Conservation (phyloP, 2,329 filamentous ascomycete genomes). For the Aspergillus sp. region DNA sequence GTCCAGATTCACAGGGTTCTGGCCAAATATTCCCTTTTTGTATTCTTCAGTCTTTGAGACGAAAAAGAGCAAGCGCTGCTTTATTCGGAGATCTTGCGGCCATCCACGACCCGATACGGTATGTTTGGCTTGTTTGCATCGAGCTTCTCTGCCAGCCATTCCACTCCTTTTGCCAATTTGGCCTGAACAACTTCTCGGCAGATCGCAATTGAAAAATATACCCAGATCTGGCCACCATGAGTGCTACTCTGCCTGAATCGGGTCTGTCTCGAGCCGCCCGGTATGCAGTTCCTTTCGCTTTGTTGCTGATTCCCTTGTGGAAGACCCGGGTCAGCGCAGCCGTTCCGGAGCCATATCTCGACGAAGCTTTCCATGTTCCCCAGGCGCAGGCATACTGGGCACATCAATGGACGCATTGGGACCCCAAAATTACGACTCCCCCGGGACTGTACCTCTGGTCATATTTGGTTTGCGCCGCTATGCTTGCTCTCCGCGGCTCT, state of each 20-base stretch:
- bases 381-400: constrained; percentile 84
- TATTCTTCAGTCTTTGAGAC: not conserved
- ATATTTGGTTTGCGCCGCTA: constrained; percentile 39
- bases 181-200: not conserved
- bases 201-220: constrained; percentile 1
- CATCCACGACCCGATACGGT: constrained; percentile 1
- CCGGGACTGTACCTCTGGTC: constrained; percentile 64
- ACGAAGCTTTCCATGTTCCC: constrained; percentile 61
- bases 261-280: constrained; percentile 29
- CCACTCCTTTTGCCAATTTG: not conserved
- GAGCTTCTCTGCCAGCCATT: constrained; percentile 2
- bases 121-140: constrained; percentile 31
- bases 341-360: constrained; percentile 54
- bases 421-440: constrained; percentile 95
- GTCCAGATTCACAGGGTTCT: too few species aligned
- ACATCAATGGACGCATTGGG: constrained; percentile 71
- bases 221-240: constrained; percentile 20
- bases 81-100: not conserved
- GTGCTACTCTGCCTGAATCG: constrained; percentile 22
- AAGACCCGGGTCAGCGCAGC: constrained; percentile 39
- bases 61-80: not conserved
- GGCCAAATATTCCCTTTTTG: not conserved
- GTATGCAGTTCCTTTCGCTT: constrained; percentile 29
- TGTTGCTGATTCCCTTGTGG: constrained; percentile 35
- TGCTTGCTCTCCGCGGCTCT: constrained; percentile 18